phyloP scores from a whole-genome alignment of 805 yeast genomes.

The Yamadazyma tumulicola region DNA sequence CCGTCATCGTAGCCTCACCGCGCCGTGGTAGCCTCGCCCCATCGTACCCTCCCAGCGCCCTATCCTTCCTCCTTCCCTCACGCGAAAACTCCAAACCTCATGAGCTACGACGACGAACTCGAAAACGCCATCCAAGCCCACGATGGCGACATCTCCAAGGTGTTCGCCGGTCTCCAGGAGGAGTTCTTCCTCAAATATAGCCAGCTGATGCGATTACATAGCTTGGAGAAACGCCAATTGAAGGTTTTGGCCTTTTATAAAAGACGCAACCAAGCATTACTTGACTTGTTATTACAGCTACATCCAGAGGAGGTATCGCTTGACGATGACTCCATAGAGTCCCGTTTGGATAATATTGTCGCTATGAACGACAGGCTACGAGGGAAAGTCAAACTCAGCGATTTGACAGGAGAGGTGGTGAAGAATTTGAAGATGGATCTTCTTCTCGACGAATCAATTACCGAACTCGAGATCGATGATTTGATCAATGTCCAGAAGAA shows the following conservation, averaged over 20 bases:
- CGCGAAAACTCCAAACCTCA: too few relatives aligned
- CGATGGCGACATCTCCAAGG: constrained; percentile 13
- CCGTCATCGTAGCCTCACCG: too few relatives aligned
- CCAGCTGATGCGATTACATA: constrained; percentile 18
- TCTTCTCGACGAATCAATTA: constrained; percentile 31
- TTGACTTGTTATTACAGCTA: constrained; percentile 19
- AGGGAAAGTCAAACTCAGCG: constrained; percentile 3
- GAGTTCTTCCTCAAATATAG: constrained; percentile 10
- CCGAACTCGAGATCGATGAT: constrained; percentile 38
- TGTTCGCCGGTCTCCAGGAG: constrained; percentile 11
- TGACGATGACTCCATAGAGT: constrained; percentile 12
- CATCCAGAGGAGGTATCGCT: constrained; percentile 2
- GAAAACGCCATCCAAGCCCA: constrained; percentile 9
- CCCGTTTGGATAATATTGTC: constrained; percentile 22
- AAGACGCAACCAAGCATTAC: constrained; percentile 35
- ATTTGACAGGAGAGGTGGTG: too few relatives aligned
- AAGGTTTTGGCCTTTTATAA: constrained; percentile 31
- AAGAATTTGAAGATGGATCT: constrained; percentile 26
- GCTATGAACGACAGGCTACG: constrained; percentile 20
- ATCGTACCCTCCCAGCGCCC: too few relatives aligned
- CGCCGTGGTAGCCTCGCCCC: too few relatives aligned
- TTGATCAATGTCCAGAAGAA: constrained; percentile 30
- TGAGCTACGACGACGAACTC: constrained; percentile 7
- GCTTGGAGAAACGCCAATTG: constrained; percentile 32
- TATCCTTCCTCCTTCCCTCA: too few relatives aligned